Evolutionary conservation across 768 basidiomycete genomes (phyloP).

Genomic region (Boletus subcaerulescens): DNA sequence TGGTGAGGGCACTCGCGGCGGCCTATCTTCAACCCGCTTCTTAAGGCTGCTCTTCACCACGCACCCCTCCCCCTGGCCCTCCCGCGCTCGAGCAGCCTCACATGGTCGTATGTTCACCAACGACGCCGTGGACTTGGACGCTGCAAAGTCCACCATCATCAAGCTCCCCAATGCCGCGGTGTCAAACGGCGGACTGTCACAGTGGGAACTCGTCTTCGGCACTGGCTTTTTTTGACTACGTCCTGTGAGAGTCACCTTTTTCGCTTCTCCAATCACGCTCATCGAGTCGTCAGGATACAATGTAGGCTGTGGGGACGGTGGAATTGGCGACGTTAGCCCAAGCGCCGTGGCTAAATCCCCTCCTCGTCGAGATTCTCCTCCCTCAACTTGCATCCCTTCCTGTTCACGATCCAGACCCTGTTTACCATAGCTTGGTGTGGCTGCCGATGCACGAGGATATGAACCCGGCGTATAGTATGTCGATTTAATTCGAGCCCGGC

Average conservation of each 20-base stretch:
- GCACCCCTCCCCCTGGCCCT: slow-evolving; percentile 14
- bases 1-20: slow-evolving; percentile 79
- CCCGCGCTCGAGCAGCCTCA: slow-evolving; percentile 28
- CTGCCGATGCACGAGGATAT: slow-evolving; percentile 53
- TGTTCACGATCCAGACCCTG: slow-evolving; percentile 34
- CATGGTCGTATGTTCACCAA: slow-evolving; percentile 29
- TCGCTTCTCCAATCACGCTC: slow-evolving; percentile 49
- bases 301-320: slow-evolving; percentile 59
- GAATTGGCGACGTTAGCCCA: slow-evolving; percentile 33
- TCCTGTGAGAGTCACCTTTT: slow-evolving; percentile 23
- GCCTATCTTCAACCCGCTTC: slow-evolving; percentile 51
- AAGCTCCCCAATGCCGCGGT: slow-evolving; percentile 53
- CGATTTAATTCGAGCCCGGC: slow-evolving; percentile 67
- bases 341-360: slow-evolving; percentile 39
- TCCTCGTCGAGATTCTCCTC: slow-evolving; percentile 44
- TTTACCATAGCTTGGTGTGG: slow-evolving; percentile 35
- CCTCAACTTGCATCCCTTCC: slow-evolving; percentile 33
- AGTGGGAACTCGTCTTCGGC: slow-evolving; percentile 18
- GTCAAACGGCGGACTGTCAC: slow-evolving; percentile 33
- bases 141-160: slow-evolving; percentile 59
- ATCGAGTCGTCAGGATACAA: slow-evolving; percentile 72
- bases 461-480: slow-evolving; percentile 57
- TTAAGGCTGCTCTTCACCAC: slow-evolving; percentile 22
- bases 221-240: slow-evolving; percentile 35
- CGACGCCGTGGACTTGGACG: slow-evolving; percentile 34